phyloP scores from a whole-genome alignment of 345 rosid species.

The Carallia pectinifolia region DNA sequence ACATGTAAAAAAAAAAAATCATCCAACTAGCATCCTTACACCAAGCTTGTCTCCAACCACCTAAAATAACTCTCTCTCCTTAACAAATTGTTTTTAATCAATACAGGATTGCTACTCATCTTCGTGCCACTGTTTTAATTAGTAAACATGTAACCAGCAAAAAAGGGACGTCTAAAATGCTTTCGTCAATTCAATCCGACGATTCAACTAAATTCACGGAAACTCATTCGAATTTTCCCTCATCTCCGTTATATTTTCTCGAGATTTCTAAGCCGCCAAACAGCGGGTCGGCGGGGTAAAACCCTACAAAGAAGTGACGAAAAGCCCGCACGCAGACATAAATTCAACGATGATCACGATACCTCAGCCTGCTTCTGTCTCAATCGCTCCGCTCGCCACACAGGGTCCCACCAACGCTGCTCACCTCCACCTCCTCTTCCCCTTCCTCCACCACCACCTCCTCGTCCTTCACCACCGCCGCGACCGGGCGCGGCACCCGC shows the following conservation, averaged over 20 bases:
- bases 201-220: no score
- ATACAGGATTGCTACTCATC: no score
- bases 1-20: background rate
- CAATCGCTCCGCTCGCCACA: slow-evolving; percentile 93
- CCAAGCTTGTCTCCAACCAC: no score
- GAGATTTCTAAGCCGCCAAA: background rate
- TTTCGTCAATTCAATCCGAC: no score
- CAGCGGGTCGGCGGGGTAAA: background rate
- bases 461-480: slow-evolving; percentile 11
- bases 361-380: slow-evolving; percentile 76
- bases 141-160: no score
- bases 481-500: slow-evolving; percentile 36
- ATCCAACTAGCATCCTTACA: background rate
- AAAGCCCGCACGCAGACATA: background rate
- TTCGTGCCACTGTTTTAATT: no score
- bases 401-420: slow-evolving; percentile 99
- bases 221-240: no score
- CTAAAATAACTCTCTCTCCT: no score
- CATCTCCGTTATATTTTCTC: no score
- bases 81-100: no score
- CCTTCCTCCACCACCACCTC: slow-evolving; percentile 27
- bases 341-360: slow-evolving; percentile 6
- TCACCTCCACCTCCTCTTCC: slow-evolving; percentile 72
- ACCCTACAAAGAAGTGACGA: background rate
- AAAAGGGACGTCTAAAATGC: no score